Percentiles rank a stretch among this genome's conserved stretches.
Conservation (phyloP, 768 basidiomycete species). For the Trametes meyenii region DNA sequence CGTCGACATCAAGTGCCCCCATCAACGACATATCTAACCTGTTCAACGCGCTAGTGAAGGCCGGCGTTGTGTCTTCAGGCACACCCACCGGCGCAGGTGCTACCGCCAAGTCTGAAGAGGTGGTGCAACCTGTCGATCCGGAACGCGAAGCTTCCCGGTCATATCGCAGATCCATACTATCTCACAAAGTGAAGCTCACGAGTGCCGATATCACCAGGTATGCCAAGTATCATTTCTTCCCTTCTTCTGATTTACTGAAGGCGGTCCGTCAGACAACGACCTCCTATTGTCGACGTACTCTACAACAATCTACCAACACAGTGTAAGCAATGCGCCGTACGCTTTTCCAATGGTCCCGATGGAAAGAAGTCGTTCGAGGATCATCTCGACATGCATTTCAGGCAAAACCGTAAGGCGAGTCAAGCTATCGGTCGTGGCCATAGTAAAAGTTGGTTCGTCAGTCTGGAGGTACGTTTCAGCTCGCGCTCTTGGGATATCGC, state of each 20-base stretch:
- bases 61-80: conserved; percentile 69
- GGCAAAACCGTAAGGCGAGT: conserved; percentile 83
- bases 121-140: conserved; percentile 38
- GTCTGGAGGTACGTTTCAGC: conserved; percentile 65
- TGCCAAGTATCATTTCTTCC: conserved; percentile 23
- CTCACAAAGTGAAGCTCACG: conserved; percentile 61
- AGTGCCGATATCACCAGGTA: conserved; percentile 76
- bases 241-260: background rate
- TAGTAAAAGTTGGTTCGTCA: conserved; percentile 87
- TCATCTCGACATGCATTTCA: conserved; percentile 96
- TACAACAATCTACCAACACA: conserved; percentile 77
- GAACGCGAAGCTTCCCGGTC: conserved; percentile 52
- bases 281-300: conserved; percentile 64
- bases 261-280: conserved; percentile 50
- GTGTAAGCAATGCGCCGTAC: conserved; percentile 93
- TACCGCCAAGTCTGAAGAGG: conserved; percentile 41
- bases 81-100: conserved; percentile 55
- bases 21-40: conserved; percentile 55
- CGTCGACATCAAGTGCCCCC: conserved; percentile 30
- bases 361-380: conserved; percentile 82
- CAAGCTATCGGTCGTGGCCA: conserved; percentile 83
- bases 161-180: conserved; percentile 64
- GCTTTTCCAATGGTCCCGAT: conserved; percentile 71
- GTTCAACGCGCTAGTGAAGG: conserved; percentile 70
- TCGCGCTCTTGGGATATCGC: background rate